Conservation (phyloP, 768 basidiomycete species). For the Boletus patriciae region DNA sequence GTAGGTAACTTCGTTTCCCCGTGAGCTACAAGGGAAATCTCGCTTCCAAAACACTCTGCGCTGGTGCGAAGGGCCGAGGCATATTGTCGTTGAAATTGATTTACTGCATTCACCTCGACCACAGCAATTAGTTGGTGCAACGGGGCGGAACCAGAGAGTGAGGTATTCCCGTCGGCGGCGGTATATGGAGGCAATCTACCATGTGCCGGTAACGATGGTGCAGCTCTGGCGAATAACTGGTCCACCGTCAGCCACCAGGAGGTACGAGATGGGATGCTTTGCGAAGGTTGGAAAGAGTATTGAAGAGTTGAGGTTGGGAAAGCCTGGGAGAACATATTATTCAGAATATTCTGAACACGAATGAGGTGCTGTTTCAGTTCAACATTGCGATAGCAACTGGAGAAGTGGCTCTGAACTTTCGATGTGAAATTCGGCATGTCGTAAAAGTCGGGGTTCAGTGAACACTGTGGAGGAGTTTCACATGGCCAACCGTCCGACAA, state of each 20-base stretch:
- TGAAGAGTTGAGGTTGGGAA: not conserved
- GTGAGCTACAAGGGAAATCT: not conserved
- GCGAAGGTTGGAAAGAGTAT: conserved; percentile 9
- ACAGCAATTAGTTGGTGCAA: conserved; percentile 8
- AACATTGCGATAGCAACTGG: conserved; percentile 15
- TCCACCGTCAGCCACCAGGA: not conserved
- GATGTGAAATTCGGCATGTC: not conserved
- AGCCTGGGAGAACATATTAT: not conserved
- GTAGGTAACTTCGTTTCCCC: not conserved
- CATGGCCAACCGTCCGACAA: conserved; percentile 16
- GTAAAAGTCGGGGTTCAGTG: not conserved
- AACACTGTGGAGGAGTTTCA: conserved; percentile 1
- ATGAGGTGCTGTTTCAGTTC: conserved; percentile 14
- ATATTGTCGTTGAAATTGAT: conserved; percentile 12
- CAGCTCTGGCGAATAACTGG: conserved; percentile 5
- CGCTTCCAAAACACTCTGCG: conserved; percentile 8
- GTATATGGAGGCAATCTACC: not conserved
- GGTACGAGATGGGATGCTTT: not conserved
- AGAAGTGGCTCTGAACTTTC: conserved; percentile 4
- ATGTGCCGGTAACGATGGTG: not conserved
- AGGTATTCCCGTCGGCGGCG: not conserved
- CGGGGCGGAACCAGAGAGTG: not conserved
- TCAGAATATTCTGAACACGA: conserved; percentile 11
- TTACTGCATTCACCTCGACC: conserved; percentile 3
- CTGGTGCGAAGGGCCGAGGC: conserved; percentile 9